Evolutionary conservation across 2,329 filamentous ascomycete species (phyloP).

Genomic region (Epichloe glyceriae): DNA sequence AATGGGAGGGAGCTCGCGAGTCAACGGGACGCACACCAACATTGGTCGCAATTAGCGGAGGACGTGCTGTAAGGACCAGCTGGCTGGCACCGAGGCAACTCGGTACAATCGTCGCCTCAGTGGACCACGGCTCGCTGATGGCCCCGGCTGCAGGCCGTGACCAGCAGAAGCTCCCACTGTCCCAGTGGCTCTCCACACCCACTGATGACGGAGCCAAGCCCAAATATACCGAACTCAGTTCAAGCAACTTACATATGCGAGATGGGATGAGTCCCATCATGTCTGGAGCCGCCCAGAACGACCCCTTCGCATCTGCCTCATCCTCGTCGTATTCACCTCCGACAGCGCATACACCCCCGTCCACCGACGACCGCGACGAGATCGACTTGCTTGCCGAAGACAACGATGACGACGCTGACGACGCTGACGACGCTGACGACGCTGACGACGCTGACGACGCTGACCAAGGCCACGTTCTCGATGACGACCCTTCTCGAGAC

Average conservation of each 20-base stretch:
- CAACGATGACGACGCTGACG: constrained; percentile 8
- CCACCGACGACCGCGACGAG: constrained; percentile 32
- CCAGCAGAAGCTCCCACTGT: neutral
- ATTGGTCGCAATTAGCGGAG: too few species aligned
- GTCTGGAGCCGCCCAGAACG: constrained; percentile 24
- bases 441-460: constrained; percentile 7
- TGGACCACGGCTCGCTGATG: neutral
- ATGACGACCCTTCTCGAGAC: constrained; percentile 42
- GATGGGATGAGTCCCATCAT: constrained; percentile 29
- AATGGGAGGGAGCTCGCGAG: neutral
- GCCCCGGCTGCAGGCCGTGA: neutral
- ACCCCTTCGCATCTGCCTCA: constrained; percentile 23
- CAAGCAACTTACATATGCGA: constrained; percentile 8
- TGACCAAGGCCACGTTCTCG: constrained; percentile 27
- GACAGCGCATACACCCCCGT: constrained; percentile 12
- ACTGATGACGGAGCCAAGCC: neutral
- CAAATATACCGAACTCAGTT: neutral
- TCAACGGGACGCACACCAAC: neutral
- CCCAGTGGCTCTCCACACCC: too few species aligned
- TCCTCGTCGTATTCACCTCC: constrained; percentile 19
- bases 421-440: too few species aligned
- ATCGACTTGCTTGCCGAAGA: constrained; percentile 25
- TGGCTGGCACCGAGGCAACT: too few species aligned
- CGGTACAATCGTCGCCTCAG: too few species aligned
- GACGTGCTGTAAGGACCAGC: too few species aligned